Conservation (phyloP, 225 moss, liverwort and hornwort genomes). For the Straminergon stramineum region DNA sequence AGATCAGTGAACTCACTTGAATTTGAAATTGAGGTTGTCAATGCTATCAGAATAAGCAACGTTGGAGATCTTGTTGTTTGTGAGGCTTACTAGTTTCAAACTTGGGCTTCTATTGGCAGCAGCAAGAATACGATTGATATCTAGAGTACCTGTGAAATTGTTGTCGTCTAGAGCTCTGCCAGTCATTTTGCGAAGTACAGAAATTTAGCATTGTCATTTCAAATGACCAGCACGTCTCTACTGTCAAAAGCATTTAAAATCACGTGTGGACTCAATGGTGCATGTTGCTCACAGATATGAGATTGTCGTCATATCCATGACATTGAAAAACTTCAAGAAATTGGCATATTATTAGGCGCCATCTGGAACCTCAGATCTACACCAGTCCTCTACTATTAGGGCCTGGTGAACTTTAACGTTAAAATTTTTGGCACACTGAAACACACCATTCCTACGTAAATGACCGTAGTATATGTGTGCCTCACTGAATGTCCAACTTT, state of each 20-base stretch:
- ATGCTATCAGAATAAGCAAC: constrained; percentile 10
- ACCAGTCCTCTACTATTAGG: neutral
- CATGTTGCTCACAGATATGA: neutral
- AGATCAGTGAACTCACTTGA: constrained; percentile 18
- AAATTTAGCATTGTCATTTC: neutral
- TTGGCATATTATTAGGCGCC: neutral
- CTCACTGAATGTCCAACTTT: neutral
- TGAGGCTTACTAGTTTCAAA: constrained; percentile 18
- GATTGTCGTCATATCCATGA: neutral
- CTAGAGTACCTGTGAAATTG: constrained; percentile 25
- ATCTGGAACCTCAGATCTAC: neutral
- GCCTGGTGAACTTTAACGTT: neutral
- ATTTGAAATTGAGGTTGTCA: constrained; percentile 5
- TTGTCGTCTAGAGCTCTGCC: constrained; percentile 32
- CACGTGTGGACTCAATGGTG: neutral
- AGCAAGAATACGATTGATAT: constrained; percentile 12
- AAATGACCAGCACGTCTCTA: neutral
- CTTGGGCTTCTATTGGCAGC: neutral
- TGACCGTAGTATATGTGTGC: neutral
- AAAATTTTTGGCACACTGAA: neutral
- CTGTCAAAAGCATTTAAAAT: neutral
- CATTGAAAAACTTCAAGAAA: neutral
- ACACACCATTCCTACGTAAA: neutral
- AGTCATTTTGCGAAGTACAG: neutral
- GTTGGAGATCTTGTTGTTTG: constrained; percentile 20